A percentile compares a stretch with the other conserved stretches of the same genome.
Conservation (phyloP, 805 yeast species). For the Candida sakaeoensis region DNA sequence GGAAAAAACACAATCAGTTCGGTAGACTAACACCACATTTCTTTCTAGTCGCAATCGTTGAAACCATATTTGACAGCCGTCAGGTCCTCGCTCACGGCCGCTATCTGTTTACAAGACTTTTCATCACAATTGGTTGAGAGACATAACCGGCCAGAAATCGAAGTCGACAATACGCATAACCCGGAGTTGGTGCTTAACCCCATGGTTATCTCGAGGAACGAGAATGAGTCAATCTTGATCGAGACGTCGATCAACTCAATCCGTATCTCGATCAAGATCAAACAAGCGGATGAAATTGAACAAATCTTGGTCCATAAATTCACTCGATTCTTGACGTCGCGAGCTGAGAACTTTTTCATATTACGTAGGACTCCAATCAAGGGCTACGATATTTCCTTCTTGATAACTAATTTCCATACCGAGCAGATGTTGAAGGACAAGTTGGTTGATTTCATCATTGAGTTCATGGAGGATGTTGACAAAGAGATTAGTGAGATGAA, state of each 20-base stretch:
- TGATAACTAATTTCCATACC: conserved; percentile 91
- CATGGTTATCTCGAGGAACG: conserved; percentile 87
- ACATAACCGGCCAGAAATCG: conserved; percentile 96
- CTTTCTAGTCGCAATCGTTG: conserved; percentile 82
- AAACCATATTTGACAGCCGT: conserved; percentile 95
- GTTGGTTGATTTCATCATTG: conserved; percentile 93
- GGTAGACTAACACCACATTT: not conserved
- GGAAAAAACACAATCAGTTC: not conserved
- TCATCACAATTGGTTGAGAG: conserved; percentile 95
- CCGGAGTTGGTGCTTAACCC: conserved; percentile 85
- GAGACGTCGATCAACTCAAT: conserved; percentile 93
- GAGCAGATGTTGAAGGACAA: conserved; percentile 94
- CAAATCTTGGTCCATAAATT: conserved; percentile 91
- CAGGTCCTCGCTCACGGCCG: conserved; percentile 88
- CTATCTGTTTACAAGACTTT: conserved; percentile 87
- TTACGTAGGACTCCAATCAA: conserved; percentile 86
- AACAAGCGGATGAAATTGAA: conserved; percentile 97
- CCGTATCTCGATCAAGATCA: conserved; percentile 85
- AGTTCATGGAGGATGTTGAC: conserved; percentile 98
- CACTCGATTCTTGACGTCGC: conserved; percentile 86
- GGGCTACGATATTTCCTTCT: conserved; percentile 90
- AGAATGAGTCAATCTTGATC: conserved; percentile 85
- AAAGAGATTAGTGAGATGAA: conserved; percentile 98
- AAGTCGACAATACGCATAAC: conserved; percentile 66
- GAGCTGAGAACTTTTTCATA: conserved; percentile 93